Evolutionary conservation across 208 protist species (phyloP).

Genomic region (Wallacemonas rigidus): DNA sequence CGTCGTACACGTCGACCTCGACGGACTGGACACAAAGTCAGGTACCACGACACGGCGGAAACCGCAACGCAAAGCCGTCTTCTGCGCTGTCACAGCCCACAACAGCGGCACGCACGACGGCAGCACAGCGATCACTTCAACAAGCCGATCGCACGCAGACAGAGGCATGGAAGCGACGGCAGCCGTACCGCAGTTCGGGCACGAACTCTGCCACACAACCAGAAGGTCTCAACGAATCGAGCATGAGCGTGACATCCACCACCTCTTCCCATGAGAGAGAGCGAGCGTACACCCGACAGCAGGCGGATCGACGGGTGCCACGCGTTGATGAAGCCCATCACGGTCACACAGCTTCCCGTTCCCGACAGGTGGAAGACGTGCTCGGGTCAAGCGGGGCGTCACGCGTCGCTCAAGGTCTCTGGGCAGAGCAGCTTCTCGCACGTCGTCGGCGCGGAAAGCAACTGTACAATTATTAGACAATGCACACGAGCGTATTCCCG

Average conservation of each 20-base stretch:
- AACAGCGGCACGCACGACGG: background rate
- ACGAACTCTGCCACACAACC: background rate
- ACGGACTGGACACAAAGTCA: background rate
- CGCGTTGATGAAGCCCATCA: background rate
- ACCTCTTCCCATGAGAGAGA: background rate
- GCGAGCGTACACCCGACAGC: no score
- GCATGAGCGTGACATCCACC: background rate
- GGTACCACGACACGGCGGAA: no score
- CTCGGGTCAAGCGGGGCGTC: constrained; percentile 12
- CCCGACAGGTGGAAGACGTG: background rate
- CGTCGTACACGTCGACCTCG: background rate
- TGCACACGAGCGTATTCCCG: no score
- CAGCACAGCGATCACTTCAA: background rate
- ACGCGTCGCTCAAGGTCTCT: constrained; percentile 59
- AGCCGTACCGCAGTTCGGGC: background rate
- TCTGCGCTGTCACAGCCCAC: no score
- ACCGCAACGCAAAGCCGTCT: no score
- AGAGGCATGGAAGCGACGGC: no score
- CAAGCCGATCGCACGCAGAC: no score
- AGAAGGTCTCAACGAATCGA: constrained; percentile 8
- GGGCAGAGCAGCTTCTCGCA: constrained; percentile 60
- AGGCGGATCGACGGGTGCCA: background rate
- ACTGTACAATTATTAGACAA: background rate
- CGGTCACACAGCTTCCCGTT: constrained; percentile 4
- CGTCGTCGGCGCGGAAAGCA: constrained; percentile 22